A percentile compares a stretch with the other conserved stretches of the same genome.
phyloP scores from a whole-genome alignment of 495 filamentous ascomycete species.

The Emericellopsis terricola region DNA sequence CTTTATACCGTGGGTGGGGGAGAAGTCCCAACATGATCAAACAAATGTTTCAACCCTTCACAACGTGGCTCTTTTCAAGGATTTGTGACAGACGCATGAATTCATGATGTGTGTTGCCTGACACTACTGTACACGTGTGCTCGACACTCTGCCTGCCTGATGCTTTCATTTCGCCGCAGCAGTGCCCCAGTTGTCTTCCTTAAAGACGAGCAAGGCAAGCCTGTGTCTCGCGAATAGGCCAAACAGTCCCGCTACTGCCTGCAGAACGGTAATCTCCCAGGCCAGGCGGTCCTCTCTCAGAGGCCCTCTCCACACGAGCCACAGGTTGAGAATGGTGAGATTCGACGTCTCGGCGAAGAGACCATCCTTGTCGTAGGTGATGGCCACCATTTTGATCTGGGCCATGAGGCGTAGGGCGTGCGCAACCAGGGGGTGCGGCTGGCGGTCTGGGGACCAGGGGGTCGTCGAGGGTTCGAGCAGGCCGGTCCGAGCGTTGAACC shows the following conservation, averaged over 20 bases:
- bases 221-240: constrained; percentile 75
- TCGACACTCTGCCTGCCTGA: too few relatives aligned
- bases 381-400: constrained; percentile 39
- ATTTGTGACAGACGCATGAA: too few relatives aligned
- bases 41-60: too few relatives aligned
- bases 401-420: constrained; percentile 44
- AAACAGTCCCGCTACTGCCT: constrained; percentile 52
- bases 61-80: too few relatives aligned
- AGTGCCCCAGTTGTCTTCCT: constrained; percentile 53
- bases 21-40: too few relatives aligned
- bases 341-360: constrained; percentile 70
- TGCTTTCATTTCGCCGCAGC: too few relatives aligned
- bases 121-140: too few relatives aligned
- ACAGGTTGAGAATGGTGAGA: constrained; percentile 83
- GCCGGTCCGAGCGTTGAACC: constrained; percentile 68
- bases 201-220: constrained; percentile 70
- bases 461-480: constrained; percentile 72
- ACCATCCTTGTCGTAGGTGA: constrained; percentile 46
- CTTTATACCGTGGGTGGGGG: too few relatives aligned
- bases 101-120: too few relatives aligned
- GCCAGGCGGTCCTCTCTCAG: constrained; percentile 74
- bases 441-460: constrained; percentile 46
- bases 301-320: constrained; percentile 90
- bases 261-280: constrained; percentile 54
- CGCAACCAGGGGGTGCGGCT: constrained; percentile 45